Percentiles rank a stretch among this genome's conserved stretches.
These are phyloP conservation scores for Kalmanozyma brasiliensis DNA, from an alignment of 1,284 basidiomycete species.

Conservation along the genomic window DNA sequence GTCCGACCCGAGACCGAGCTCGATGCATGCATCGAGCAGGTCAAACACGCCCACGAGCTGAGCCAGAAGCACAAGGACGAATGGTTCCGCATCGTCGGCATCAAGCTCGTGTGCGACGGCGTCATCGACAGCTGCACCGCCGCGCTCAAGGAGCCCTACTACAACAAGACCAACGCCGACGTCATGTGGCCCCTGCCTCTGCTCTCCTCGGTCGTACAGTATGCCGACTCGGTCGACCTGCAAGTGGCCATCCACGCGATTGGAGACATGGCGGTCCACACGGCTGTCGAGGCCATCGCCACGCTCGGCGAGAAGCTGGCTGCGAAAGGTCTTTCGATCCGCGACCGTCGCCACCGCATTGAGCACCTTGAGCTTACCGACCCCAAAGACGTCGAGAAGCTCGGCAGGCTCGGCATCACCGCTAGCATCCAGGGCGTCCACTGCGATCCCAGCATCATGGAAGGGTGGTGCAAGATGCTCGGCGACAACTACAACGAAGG, in stretches of 20 bases:
- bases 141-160: constrained; percentile 43
- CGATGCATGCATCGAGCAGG: constrained; percentile 25
- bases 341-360: constrained; percentile 44
- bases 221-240: constrained; percentile 38
- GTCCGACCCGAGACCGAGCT: constrained; percentile 23
- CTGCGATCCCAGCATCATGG: constrained; percentile 38
- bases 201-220: constrained; percentile 25
- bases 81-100: constrained; percentile 43
- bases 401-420: constrained; percentile 45
- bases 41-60: constrained; percentile 32
- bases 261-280: constrained; percentile 47
- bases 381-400: constrained; percentile 38
- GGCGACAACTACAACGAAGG: constrained; percentile 32
- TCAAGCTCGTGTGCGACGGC: constrained; percentile 49
- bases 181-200: constrained; percentile 37
- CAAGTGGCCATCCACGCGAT: constrained; percentile 49
- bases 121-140: constrained; percentile 52
- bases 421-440: constrained; percentile 50
- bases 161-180: constrained; percentile 40
- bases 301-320: constrained; percentile 23
- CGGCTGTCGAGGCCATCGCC: constrained; percentile 43
- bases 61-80: constrained; percentile 37
- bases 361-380: constrained; percentile 52
- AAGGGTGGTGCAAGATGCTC: constrained; percentile 46
- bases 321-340: constrained; percentile 20